Base-by-base conservation (phyloP, 108 stramenopile genomes). In the Nitzschia sp. region DNA sequence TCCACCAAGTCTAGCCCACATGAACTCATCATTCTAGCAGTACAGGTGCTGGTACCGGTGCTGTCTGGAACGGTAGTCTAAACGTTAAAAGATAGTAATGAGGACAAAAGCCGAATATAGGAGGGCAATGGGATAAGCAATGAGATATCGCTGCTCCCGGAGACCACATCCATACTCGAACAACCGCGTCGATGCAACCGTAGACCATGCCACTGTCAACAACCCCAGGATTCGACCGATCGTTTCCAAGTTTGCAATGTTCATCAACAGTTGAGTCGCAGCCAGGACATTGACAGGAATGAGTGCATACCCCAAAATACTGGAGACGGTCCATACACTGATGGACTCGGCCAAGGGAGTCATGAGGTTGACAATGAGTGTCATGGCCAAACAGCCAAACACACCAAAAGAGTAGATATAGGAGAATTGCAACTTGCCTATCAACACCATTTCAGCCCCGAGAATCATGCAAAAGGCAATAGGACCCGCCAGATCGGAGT, bases 21-120 rank as follows among this genome's bases (percentile, higher is more conserved):
- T n/a, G n/a, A n/a, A n/a, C n/a, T n/a, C n/a, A n/a, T n/a, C n/a
- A n/a, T n/a, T n/a, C n/a, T n/a, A n/a, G n/a, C n/a, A n/a, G n/a
- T n/a, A n/a, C n/a, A n/a, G n/a, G n/a, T n/a, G n/a, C n/a, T n/a
- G n/a, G n/a, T n/a, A n/a, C n/a, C n/a, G n/a, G n/a, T n/a, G n/a
- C n/a, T n/a, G n/a, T n/a, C n/a, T n/a, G n/a, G n/a, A n/a, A 34
- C 29, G 29, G 29, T 5, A 34, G 29, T 34, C 29, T 34, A 34
- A 54, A 22, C 24, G 40, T 83, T 83, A 99, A 80, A 98, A 98
- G 42, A 99, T 94, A 6, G 99, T 98, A 66, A 99, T 97, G 55
- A 99, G 90, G 41, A 97, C 97, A 86, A 99, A 99, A 53, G 94
- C 92, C 37, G 95, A 90, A 77, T 98, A 99, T 46, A 99, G 67